Base-by-base conservation (phyloP, 176 grass and related monocot species). In the Hordeum vulgare region DNA sequence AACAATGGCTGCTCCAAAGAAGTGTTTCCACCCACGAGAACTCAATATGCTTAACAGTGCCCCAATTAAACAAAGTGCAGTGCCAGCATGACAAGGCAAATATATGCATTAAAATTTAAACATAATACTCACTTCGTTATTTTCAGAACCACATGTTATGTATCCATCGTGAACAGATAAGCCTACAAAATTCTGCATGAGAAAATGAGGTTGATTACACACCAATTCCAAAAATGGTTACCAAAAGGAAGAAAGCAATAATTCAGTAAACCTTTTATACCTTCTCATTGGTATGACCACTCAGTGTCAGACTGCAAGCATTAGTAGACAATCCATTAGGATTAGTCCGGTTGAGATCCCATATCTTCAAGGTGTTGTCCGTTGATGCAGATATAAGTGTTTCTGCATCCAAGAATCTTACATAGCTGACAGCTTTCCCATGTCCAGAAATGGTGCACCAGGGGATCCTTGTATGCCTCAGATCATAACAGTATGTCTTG, bases 401-500 rank as follows among this genome's bases (percentile, higher is more conserved):
- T 90, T 89, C 64, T 47, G 93, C 75, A 87, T 96, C 91, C 84
- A 99, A 79, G 74, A 99, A 99, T 72, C 88, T 88, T 56, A 96
- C 97, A 81, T 92, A 99, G 76, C 97, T 99, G 61, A 99, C 93
- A 80, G 97, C 91, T 87, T 94, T 99, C 68, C 85, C 88, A 83
- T 99, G 97, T 51, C 97, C 93, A 70, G 89, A 93, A 62, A 99
- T 92, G 44, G 91, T 99, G 79, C 93, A 99, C 97, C 97, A 99
- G 33, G 97, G 97, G 61, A 99, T 90, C 80, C 93, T 90, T 69
- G 97, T 99, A 71, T 99, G 86, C 78, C 97, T 91, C 87, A 96
- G 87, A 90, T 99, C 97, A 81, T 99, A 99, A 88, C 93, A 96
- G 83, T 82, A 92, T 78, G 91, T 90, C 71, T 96, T 99, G 84